A percentile compares a stretch with the other conserved stretches of the same genome.
phyloP scores from a whole-genome alignment of 306 rosid genomes.

The Prunus dulcis region DNA sequence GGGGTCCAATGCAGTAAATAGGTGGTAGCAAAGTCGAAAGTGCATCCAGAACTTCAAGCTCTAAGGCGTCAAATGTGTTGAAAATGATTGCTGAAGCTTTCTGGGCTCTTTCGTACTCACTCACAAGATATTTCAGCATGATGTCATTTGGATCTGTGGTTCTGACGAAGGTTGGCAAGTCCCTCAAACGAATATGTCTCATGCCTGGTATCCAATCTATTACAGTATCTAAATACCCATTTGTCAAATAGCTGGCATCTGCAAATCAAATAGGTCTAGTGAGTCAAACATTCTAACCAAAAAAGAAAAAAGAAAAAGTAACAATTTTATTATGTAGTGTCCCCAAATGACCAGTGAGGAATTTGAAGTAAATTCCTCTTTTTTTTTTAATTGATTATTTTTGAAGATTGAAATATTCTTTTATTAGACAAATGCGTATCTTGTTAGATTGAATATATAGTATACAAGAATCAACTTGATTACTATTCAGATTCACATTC shows the following conservation, averaged over 20 bases:
- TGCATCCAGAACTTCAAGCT: constrained; percentile 34
- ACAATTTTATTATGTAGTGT: not conserved
- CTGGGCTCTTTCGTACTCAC: constrained; percentile 23
- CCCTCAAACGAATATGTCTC: constrained; percentile 45
- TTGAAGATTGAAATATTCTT: no score
- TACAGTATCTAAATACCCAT: constrained; percentile 47
- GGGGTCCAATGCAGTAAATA: constrained; percentile 51
- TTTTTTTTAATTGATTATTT: no score
- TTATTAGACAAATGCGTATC: no score
- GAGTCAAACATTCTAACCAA: not conserved
- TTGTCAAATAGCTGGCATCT: constrained; percentile 39
- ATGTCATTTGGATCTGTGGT: constrained; percentile 48
- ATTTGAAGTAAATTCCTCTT: no score
- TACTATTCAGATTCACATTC: no score
- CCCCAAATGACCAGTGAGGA: no score
- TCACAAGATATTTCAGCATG: not conserved
- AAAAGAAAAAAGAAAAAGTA: not conserved
- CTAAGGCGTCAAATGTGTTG: constrained; percentile 55
- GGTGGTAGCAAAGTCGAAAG: constrained; percentile 40
- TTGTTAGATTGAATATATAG: no score
- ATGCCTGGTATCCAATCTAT: constrained; percentile 65
- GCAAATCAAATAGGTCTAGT: not conserved
- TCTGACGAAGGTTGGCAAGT: constrained; percentile 51
- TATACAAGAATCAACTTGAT: no score
- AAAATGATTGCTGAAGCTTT: constrained; percentile 51